Conservation (phyloP, 2,329 filamentous ascomycete genomes). For the Geoglossum cookeanum region DNA sequence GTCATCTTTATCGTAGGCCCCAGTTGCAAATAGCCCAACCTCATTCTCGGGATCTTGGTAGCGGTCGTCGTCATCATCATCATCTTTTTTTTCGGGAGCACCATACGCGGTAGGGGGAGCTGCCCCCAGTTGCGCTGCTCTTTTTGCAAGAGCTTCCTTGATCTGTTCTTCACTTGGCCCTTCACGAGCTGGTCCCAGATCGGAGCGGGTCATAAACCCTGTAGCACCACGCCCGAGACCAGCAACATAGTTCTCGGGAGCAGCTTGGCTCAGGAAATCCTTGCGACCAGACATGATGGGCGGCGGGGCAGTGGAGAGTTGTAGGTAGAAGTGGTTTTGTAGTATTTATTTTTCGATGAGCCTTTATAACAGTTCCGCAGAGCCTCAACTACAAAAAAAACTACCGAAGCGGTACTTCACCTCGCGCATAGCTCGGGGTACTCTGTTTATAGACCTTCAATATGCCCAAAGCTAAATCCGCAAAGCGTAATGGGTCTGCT, state of each 20-base stretch:
- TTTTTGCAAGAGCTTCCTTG: slow-evolving; percentile 89
- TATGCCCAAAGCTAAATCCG: slow-evolving; percentile 35
- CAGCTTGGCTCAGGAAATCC: slow-evolving; percentile 77
- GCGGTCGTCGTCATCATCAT: slow-evolving; percentile 57
- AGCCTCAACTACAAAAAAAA: not conserved
- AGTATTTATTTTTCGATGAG: not conserved
- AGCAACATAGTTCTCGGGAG: slow-evolving; percentile 78
- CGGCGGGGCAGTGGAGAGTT: not conserved
- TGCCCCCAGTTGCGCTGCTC: slow-evolving; percentile 62
- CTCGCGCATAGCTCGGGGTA: too few species aligned
- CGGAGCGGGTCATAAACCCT: slow-evolving; percentile 91
- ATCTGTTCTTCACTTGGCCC: slow-evolving; percentile 96
- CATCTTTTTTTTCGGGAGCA: slow-evolving; percentile 50
- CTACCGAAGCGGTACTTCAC: not conserved
- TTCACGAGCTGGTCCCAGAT: slow-evolving; percentile 85
- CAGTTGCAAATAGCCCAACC: slow-evolving; percentile 83
- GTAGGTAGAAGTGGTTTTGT: not conserved
- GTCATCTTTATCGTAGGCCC: slow-evolving; percentile 91
- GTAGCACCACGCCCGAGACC: slow-evolving; percentile 95
- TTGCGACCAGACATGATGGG: slow-evolving; percentile 42
- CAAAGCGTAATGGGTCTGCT: slow-evolving; percentile 32
- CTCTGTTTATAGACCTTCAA: not conserved
- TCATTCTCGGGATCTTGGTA: slow-evolving; percentile 97
- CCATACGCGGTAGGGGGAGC: slow-evolving; percentile 59
- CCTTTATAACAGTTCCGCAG: too few species aligned